These are phyloP conservation scores for Penicillium sp. DNA, from an alignment of 2,329 filamentous ascomycete genomes.

Conservation along the genomic window DNA sequence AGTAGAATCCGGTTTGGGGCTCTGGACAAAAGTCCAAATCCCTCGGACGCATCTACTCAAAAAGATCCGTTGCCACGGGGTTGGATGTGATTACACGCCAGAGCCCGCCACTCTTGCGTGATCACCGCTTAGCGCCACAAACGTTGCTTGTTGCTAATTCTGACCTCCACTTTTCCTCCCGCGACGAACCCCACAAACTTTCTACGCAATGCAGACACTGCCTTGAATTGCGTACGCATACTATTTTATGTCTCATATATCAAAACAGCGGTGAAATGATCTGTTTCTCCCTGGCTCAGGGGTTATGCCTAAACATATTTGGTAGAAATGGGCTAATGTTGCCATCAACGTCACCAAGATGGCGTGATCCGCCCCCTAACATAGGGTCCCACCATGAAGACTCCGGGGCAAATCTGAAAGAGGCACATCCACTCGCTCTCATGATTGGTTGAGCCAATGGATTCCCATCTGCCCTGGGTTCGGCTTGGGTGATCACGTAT, in stretches of 20 bases:
- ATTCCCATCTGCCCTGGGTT: neutral
- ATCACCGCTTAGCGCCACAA: slow-evolving; percentile 25
- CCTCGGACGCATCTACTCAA: neutral
- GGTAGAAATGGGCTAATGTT: slow-evolving; percentile 18
- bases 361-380: slow-evolving; percentile 20
- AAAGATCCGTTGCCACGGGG: neutral
- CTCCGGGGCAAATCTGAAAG: slow-evolving; percentile 1
- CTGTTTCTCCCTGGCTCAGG: neutral
- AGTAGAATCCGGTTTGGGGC: neutral
- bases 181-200: slow-evolving; percentile 3
- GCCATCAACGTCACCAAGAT: slow-evolving; percentile 25
- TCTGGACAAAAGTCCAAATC: neutral
- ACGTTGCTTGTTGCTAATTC: slow-evolving; percentile 14
- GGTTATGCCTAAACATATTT: neutral
- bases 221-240: neutral
- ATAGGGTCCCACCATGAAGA: neutral
- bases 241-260: neutral
- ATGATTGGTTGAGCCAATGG: slow-evolving; percentile 8
- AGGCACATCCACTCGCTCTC: neutral
- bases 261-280: slow-evolving; percentile 17
- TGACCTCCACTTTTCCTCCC: slow-evolving; percentile 15
- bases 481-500: slow-evolving; percentile 26
- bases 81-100: slow-evolving; percentile 9
- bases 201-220: neutral
- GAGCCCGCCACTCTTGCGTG: slow-evolving; percentile 28